Percentiles rank a stretch among this genome's conserved stretches.
Evolutionary conservation across 768 basidiomycete species (phyloP).

Genomic region (Tephrocybe sp.): DNA sequence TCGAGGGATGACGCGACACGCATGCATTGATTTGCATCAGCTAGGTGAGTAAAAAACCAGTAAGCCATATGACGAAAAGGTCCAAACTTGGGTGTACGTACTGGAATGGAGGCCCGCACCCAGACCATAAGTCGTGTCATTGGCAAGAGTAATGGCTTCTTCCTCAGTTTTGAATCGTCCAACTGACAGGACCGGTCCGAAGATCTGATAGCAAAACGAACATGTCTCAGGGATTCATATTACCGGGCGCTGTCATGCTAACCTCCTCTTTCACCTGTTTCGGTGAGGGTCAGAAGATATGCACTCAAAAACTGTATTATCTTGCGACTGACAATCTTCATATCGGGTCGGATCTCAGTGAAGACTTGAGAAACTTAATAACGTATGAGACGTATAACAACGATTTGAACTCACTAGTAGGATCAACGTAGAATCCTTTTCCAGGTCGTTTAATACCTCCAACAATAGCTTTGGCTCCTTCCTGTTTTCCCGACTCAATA

Average conservation of each 20-base stretch:
- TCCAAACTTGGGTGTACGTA: constrained; percentile 35
- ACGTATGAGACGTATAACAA: neutral
- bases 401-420: constrained; percentile 62
- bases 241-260: constrained; percentile 12
- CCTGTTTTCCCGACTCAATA: constrained; percentile 80
- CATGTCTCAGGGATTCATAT: neutral
- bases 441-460: constrained; percentile 78
- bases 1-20: constrained; percentile 82
- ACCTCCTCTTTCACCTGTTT: constrained; percentile 70
- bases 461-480: constrained; percentile 74
- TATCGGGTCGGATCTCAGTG: constrained; percentile 70
- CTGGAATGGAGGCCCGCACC: constrained; percentile 90
- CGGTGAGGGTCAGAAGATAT: neutral
- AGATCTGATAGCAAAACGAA: constrained; percentile 55
- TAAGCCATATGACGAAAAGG: neutral
- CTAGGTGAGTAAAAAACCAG: constrained; percentile 29
- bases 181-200: constrained; percentile 88
- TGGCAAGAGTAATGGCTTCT: constrained; percentile 81
- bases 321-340: constrained; percentile 76
- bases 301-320: neutral
- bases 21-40: constrained; percentile 86
- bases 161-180: constrained; percentile 84
- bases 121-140: constrained; percentile 87
- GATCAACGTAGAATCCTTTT: constrained; percentile 87
- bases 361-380: constrained; percentile 54